Base-by-base conservation (phyloP, 495 filamentous ascomycete genomes). In the Talaromyces stipitatus region DNA sequence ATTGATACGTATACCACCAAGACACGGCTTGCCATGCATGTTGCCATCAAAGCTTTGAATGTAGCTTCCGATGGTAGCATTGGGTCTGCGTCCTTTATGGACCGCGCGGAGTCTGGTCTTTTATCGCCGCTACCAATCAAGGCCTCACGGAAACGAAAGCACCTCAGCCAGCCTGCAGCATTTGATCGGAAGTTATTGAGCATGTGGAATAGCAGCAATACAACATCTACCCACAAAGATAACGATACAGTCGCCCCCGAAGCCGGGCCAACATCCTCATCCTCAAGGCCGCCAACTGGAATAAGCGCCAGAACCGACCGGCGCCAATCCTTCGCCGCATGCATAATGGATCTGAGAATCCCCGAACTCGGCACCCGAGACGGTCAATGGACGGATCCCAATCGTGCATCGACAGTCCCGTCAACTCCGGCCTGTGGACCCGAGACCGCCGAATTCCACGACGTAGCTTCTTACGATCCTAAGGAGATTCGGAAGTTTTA, bases 311-410 rank as follows among this genome's bases (percentile, higher is more conserved):
- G 60, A 3, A 38, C 55, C 8, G 56, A 61, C 1, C 60, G 65
- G 10, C 68, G 67, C 7, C 55, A 69, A 0, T 73, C 71, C 2
- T 74, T 75, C 52, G 69, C 69, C 0, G 72, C 72, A 26, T 72
- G 71, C 51, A 74, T 75, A 50, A 66, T 74, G 53, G 71, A 73
- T 52, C 67, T 75, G 50, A 71, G 64, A 43, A 72, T 75, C 22
- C 68, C 72, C n/a, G 66, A 72, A 41, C 59, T 68, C 9, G 63
- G 61, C 10, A n/a, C 54, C 8, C 48, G 62, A 16, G 63, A 64
- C 20, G 66, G 64, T n/a, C 54, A 45, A 28, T 68, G 60, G 62
- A 60, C 55, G 20, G 58, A 65, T 14, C 22, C 51, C 12, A 23
- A 36, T 23, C 23, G 30, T 23, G 12, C 51, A 11, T 24, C 51